Evolutionary conservation across 257 asterid species (phyloP), one percentile per base, ranked within the genome.

Genomic region (Przewalskia tangutica): DNA sequence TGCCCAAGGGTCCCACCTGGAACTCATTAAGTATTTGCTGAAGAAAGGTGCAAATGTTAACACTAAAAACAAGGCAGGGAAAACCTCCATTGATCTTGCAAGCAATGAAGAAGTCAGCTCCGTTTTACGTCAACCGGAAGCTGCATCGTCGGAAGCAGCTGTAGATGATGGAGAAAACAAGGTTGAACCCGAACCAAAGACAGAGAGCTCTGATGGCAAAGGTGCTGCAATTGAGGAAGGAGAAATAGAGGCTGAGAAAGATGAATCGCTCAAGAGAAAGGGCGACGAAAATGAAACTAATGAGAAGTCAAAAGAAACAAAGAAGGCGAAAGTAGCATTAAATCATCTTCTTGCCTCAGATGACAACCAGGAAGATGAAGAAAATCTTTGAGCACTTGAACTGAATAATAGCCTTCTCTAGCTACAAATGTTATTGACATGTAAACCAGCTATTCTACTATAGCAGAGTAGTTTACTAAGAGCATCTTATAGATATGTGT

Each of bases 301-400:
- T 46, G 97, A 88, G 9, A 81, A 84, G 40, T 73, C 85, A 11
- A 76, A 82, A 12, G 88, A 59, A 67, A 82, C 87, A 5, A 96
- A 94, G 92, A 96, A 89, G 85, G 62, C 90, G 0, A 94, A 89
- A 88, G 90, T 96, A 38, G 82, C 97, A 44, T 95, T 96, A 4
- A 86, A 89, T 81, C 99, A 94, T 89, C 97, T 96, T 82, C 79
- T 96, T 14, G 89, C 97, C 73, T 85, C 90, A 59, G 98, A 96
- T 83, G 98, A 94, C 82, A 81, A 85, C 13, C 89, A 82, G 58
- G 97, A 92, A 56, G 96, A 92, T 38, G 98, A 87, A 60, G 90
- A 90, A 76, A 81, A 55, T 59, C 4, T 79, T 55, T 89, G 84
- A 84, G 87, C 50, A 51, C 79, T 60, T 46, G 38, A 10, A 42